Evolutionary conservation across 73 alveolate genomes (phyloP), one percentile per base, ranked within the genome.

Genomic region (Tetrahymena thermophila): DNA sequence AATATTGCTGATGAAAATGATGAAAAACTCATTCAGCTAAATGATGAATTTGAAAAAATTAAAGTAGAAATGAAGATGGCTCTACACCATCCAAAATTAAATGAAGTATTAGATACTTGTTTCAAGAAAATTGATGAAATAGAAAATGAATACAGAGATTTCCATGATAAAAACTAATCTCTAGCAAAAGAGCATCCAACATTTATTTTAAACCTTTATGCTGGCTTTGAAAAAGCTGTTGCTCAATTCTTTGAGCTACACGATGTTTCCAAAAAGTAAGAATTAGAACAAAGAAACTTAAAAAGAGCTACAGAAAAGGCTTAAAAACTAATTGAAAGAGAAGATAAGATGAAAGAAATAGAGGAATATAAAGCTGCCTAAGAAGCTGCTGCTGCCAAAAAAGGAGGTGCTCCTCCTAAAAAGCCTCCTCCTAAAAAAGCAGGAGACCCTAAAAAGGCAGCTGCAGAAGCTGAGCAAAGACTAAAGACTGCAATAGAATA

Each of bases 1-100:
- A 85, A 95, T 55, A 94, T 94, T 85, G 97, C 97, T 17, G 97
- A 95, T 85, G 94, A 95, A 56, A 85, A 95, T 85, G 97, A 95
- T 93, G 97, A 95, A 85, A 93, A 84, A 16, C 50, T 95, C 31
- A 94, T 85, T 34, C 93, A 95, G 17, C 25, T 95, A 0, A 93
- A 43, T 0, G 94, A 95, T 85, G 35, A 89, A 93, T 93, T 95
- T 34, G 94, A 43, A 25, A 56, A 95, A 35, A 94, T 85, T 56
- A 95, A 95, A 56, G 34, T 85, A 25, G 85, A 85, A 35, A 55
- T 95, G 94, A 56, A 71, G 34, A 94, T 85, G 38, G 93, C 97
- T 43, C 93, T 95, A 43, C 97, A 95, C 89, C 97, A 95, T 56
- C 97, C 97, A 3, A 89, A 93, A 35, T 85, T 95, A 23, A 94